Base-by-base conservation (phyloP, 169 alveolate genomes). In the Plasmodium vivax region DNA sequence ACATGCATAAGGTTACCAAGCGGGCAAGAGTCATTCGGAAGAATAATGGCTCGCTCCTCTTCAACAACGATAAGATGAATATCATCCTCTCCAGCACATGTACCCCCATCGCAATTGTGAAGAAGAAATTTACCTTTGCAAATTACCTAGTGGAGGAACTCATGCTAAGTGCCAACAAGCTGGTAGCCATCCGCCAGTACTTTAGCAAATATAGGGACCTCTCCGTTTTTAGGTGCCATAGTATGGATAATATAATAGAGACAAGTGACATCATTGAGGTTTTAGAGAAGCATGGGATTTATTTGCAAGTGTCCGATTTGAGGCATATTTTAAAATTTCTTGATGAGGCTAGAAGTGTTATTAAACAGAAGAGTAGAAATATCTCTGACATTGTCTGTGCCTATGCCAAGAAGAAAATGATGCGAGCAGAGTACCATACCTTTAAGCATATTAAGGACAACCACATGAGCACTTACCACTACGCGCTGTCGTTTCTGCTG, bases 111-210 rank as follows among this genome's bases (percentile, higher is more conserved):
- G 91, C 92, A 38, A 90, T 90, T 58, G 94, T 81, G 2, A 80
- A 80, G 36, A 90, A 90, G 4, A 32, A 82, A 27, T 43, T 32
- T 10, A 90, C 94, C 36, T 90, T 90, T 90, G 75, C 94, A 0
- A 96, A 96, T 84, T 95, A 93, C 82, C 88, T 97, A 97, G 98
- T 99, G 68, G 99, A 99, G 95, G 99, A 99, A 95, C 98, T 98
- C 96, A 99, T 99, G 99, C 97, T 99, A 85, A 94, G 99, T 82
- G 99, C 99, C 0, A 99, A 99, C 95, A 97, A 98, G 30, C 94
- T 99, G 23, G 99, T 99, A 14, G 99, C 99, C 0, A 90, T 90
- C 14, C 74, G 94, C 7, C 94, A 90, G 30, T 90, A 90, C 10
- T 90, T 90, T 74, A 90, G 94, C 36, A 90, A 90, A 36, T 90